These are phyloP conservation scores for Astrothelium subdiscretum DNA, from an alignment of 495 filamentous ascomycete genomes.

Conservation along the genomic window DNA sequence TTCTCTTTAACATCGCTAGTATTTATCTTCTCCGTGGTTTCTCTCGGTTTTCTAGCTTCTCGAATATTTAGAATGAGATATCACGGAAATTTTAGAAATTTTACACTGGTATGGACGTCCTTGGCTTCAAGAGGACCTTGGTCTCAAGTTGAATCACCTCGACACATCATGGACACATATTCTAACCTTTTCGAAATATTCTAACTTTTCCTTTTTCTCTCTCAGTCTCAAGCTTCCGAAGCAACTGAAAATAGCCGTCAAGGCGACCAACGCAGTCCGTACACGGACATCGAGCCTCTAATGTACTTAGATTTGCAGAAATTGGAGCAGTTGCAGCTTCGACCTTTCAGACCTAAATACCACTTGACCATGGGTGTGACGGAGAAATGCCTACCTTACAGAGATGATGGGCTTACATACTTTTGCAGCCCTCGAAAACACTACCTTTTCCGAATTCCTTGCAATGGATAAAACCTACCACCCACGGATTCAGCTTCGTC, in stretches of 20 bases:
- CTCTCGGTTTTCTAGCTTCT: background rate
- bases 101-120: background rate
- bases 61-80: background rate
- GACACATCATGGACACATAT: too few species aligned
- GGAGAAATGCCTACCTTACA: background rate
- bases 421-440: slow-evolving; percentile 37
- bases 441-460: slow-evolving; percentile 50
- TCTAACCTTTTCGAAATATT: too few species aligned
- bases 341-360: slow-evolving; percentile 61
- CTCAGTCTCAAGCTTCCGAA: background rate
- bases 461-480: slow-evolving; percentile 56
- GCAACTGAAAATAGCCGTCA: slow-evolving; percentile 2
- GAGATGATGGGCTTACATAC: background rate
- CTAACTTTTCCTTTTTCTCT: too few species aligned
- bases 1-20: background rate
- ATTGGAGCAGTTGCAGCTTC: slow-evolving; percentile 47
- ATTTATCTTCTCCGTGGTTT: background rate
- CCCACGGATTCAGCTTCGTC: slow-evolving; percentile 42
- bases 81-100: background rate
- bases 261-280: slow-evolving; percentile 12
- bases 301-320: slow-evolving; percentile 47
- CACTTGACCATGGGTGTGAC: slow-evolving; percentile 59
- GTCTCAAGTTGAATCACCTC: too few species aligned
- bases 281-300: slow-evolving; percentile 40
- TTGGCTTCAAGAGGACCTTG: background rate